phyloP scores from a whole-genome alignment of 495 filamentous ascomycete genomes.

The Cudoniella acicularis region DNA sequence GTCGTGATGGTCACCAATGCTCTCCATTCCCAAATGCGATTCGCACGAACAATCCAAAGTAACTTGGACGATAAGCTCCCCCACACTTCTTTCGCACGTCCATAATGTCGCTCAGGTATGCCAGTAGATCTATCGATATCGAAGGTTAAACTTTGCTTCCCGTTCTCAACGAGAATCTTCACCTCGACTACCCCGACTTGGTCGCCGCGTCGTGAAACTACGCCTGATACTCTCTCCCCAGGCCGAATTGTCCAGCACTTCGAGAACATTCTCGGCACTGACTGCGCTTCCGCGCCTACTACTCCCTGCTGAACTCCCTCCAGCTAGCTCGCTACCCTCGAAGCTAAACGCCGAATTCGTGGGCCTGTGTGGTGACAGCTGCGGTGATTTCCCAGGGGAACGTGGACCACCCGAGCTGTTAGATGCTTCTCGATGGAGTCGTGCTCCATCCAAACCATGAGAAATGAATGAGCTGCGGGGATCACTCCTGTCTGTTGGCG shows the following conservation, averaged over 20 bases:
- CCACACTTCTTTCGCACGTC: background rate
- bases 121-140: no score
- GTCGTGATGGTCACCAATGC: background rate
- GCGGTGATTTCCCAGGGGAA: constrained; percentile 17
- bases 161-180: constrained; percentile 11
- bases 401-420: background rate
- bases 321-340: constrained; percentile 29
- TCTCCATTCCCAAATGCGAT: constrained; percentile 7
- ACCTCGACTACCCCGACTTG: constrained; percentile 18
- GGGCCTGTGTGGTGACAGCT: constrained; percentile 20
- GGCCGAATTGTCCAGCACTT: constrained; percentile 77
- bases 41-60: constrained; percentile 12
- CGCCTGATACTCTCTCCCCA: constrained; percentile 91
- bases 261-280: constrained; percentile 72
- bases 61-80: no score
- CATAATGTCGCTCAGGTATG: background rate
- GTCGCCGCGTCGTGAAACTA: constrained; percentile 75
- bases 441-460: constrained; percentile 19
- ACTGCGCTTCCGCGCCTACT: constrained; percentile 63
- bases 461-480: constrained; percentile 20
- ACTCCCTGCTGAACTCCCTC: constrained; percentile 27
- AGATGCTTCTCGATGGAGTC: constrained; percentile 26
- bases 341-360: constrained; percentile 27
- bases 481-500: constrained; percentile 14
- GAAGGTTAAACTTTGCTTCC: background rate